phyloP scores from a whole-genome alignment of 2,329 filamentous ascomycete species.

The Cladorrhinum sp. region DNA sequence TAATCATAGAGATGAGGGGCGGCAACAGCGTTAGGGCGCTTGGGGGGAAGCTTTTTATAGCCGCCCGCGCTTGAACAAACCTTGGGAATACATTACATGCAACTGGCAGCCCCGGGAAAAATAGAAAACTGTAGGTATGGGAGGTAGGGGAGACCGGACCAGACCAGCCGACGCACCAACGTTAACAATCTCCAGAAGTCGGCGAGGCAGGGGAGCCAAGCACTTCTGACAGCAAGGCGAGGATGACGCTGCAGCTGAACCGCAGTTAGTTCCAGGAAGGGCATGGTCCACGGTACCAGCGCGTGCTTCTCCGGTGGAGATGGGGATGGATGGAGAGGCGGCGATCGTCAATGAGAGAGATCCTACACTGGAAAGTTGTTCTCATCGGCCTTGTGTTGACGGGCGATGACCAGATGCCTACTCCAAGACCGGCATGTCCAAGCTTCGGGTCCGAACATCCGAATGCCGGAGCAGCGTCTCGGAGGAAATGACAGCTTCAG shows the following conservation, averaged over 20 bases:
- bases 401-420: not conserved
- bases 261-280: slow-evolving; percentile 11
- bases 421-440: not conserved
- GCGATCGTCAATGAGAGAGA: slow-evolving; percentile 11
- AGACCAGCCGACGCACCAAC: not conserved
- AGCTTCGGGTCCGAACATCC: slow-evolving; percentile 5
- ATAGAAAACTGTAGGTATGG: slow-evolving; percentile 2
- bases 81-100: slow-evolving; percentile 7
- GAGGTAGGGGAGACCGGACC: not conserved
- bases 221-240: slow-evolving; percentile 10
- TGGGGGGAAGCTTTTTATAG: slow-evolving; percentile 11
- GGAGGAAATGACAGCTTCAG: not conserved
- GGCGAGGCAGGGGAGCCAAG: not conserved
- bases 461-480: slow-evolving; percentile 5
- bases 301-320: slow-evolving; percentile 1
- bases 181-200: not conserved
- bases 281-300: slow-evolving; percentile 10
- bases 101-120: slow-evolving; percentile 1
- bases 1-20: not conserved
- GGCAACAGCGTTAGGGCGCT: slow-evolving; percentile 8
- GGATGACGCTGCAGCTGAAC: slow-evolving; percentile 18
- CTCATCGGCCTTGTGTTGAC: not conserved
- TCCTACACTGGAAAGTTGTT: not conserved
- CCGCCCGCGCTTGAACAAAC: slow-evolving; percentile 1
- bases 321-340: slow-evolving; percentile 7